Evolutionary conservation across 148 eudicot genomes (phyloP), one percentile per base, ranked within the genome.

Genomic region (Cornus suecica): DNA sequence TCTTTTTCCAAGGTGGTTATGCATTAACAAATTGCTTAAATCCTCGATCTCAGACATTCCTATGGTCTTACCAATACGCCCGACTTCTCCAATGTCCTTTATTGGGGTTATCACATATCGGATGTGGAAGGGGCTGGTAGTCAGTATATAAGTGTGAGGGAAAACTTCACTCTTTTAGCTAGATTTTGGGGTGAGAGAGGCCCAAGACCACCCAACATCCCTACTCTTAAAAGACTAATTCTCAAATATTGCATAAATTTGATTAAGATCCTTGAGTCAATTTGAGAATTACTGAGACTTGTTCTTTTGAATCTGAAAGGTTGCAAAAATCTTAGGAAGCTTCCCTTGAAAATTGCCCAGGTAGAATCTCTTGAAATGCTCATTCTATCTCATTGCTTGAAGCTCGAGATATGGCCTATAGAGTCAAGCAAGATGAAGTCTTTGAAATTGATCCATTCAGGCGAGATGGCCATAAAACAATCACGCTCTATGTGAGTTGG

Each of bases 31-130:
- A 20, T 56, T 8, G 2, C 28, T 72, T 27, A 72, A 60, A 51
- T 72, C 2, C 65, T 72, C 22, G 28, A 56, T 72, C 74, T 72
- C 2, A 72, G 74, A 20, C 24, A 52, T 27, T 72, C 61, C n/a
- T 0, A 15, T 25, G 45, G 51, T n/a, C 37, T 76, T 10, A 8
- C n/a, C 18, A 23, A 68, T 14, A 8, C 66, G 8, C 73, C 73
- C 13, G 66, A 68, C 18, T 68, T 76, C 25, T 41, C 66, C 6
- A 41, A 24, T 1, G 4, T 58, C 25, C n/a, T n/a, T n/a, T n/a
- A n/a, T n/a, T n/a, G n/a, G n/a, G n/a, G n/a, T n/a, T n/a, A n/a
- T n/a, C n/a, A n/a, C n/a, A n/a, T n/a, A n/a, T n/a, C n/a, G n/a
- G n/a, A n/a, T n/a, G n/a, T n/a, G n/a, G n/a, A n/a, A n/a, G n/a